phyloP scores from a whole-genome alignment of 2,329 filamentous ascomycete genomes.

The Pezicula radicicola region DNA sequence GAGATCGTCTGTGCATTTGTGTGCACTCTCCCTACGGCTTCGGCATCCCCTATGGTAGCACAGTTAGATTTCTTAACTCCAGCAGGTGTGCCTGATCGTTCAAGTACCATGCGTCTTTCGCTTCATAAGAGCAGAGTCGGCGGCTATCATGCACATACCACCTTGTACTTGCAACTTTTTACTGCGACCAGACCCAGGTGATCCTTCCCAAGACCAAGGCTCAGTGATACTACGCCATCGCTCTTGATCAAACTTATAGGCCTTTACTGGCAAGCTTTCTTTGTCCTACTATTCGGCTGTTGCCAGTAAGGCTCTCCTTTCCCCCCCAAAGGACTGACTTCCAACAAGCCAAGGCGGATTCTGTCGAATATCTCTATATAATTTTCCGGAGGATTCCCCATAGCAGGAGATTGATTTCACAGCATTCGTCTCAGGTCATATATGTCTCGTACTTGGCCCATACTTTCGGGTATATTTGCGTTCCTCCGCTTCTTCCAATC shows the following conservation, averaged over 20 bases:
- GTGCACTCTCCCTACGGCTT: not conserved
- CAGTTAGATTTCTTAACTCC: not conserved
- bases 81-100: not conserved
- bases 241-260: slow-evolving; percentile 18
- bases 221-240: slow-evolving; percentile 18
- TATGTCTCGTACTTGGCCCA: not conserved
- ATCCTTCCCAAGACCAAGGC: slow-evolving; percentile 13
- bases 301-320: slow-evolving; percentile 13
- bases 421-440: not conserved
- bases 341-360: slow-evolving; percentile 12
- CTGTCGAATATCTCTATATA: slow-evolving; percentile 7
- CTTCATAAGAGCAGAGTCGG: not conserved
- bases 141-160: not conserved
- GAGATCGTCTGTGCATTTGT: not conserved
- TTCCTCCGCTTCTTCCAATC: too few relatives aligned
- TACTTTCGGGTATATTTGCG: too few relatives aligned
- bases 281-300: slow-evolving; percentile 7
- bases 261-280: slow-evolving; percentile 7
- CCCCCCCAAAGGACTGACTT: slow-evolving; percentile 1
- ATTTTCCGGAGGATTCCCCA: slow-evolving; percentile 7
- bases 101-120: not conserved
- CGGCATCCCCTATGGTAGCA: not conserved
- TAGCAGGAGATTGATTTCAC: slow-evolving; percentile 2
- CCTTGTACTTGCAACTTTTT: slow-evolving; percentile 4
- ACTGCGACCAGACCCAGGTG: slow-evolving; percentile 14